Conservation (phyloP, 164 flowering plant genomes). For the Saururus chinensis region DNA sequence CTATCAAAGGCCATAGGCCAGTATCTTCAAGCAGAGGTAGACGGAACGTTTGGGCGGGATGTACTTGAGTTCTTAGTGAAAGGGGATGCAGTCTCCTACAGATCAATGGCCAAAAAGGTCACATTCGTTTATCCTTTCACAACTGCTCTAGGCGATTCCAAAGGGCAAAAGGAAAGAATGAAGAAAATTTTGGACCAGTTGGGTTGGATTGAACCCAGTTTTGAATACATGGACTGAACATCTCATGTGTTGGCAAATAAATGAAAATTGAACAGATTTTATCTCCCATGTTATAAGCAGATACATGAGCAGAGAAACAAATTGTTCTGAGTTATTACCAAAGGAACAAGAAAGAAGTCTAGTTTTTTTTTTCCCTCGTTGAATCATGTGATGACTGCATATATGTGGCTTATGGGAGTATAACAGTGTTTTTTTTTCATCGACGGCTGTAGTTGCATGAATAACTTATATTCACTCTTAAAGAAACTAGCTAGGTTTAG, state of each 20-base stretch:
- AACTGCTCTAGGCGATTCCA: conserved; percentile 87
- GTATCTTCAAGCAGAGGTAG: conserved; percentile 75
- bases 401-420: not conserved
- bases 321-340: not conserved
- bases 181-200: conserved; percentile 52
- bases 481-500: too few relatives aligned
- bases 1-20: conserved; percentile 28
- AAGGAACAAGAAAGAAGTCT: not conserved
- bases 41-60: conserved; percentile 79
- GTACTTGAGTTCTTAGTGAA: conserved; percentile 84
- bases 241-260: too few relatives aligned
- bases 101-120: conserved; percentile 78
- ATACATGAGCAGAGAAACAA: not conserved
- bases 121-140: conserved; percentile 88
- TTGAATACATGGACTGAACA: conserved; percentile 49
- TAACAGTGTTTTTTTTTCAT: too few relatives aligned
- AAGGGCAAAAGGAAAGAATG: conserved; percentile 81
- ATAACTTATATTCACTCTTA: too few relatives aligned
- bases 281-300: not conserved
- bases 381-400: not conserved
- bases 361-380: not conserved
- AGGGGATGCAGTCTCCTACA: conserved; percentile 64
- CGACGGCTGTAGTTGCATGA: not conserved
- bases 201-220: conserved; percentile 86
- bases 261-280: not conserved